These are phyloP conservation scores for Cornus florida DNA, from an alignment of 148 eudicot genomes.

Conservation along the genomic window DNA sequence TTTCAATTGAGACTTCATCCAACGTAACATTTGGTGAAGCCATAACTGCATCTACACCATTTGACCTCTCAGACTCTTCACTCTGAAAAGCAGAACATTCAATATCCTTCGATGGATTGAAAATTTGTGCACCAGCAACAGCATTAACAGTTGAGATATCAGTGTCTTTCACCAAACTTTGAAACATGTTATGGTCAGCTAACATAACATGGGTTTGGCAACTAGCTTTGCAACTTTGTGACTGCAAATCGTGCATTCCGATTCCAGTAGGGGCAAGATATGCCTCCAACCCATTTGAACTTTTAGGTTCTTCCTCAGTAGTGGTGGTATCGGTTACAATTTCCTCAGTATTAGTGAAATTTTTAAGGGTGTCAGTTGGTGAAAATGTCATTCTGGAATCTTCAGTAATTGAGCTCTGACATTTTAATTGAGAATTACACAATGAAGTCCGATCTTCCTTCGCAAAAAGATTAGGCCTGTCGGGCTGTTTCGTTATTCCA, in stretches of 20 bases:
- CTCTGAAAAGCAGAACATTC: conserved; percentile 9
- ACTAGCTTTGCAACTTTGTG: conserved; percentile 19
- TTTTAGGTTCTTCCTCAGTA: conserved; percentile 22
- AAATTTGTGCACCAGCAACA: conserved; percentile 17
- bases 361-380: conserved; percentile 15
- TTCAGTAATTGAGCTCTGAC: conserved; percentile 18
- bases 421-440: conserved; percentile 12
- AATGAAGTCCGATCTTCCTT: conserved; percentile 14
- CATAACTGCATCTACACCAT: conserved; percentile 11
- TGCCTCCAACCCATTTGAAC: conserved; percentile 23
- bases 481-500: conserved; percentile 18
- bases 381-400: conserved; percentile 12
- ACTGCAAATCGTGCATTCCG: conserved; percentile 15
- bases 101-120: conserved; percentile 17
- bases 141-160: conserved; percentile 19
- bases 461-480: conserved; percentile 9
- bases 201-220: conserved; percentile 18
- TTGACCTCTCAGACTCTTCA: conserved; percentile 12
- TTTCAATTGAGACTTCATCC: conserved; percentile 16
- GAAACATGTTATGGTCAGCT: conserved; percentile 2
- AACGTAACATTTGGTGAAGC: conserved; percentile 22
- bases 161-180: conserved; percentile 12
- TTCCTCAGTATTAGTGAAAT: conserved; percentile 19
- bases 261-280: conserved; percentile 16
- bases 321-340: conserved; percentile 4